Evolutionary conservation across 495 filamentous ascomycete species (phyloP).

Genomic region (Neurospora intermedia): DNA sequence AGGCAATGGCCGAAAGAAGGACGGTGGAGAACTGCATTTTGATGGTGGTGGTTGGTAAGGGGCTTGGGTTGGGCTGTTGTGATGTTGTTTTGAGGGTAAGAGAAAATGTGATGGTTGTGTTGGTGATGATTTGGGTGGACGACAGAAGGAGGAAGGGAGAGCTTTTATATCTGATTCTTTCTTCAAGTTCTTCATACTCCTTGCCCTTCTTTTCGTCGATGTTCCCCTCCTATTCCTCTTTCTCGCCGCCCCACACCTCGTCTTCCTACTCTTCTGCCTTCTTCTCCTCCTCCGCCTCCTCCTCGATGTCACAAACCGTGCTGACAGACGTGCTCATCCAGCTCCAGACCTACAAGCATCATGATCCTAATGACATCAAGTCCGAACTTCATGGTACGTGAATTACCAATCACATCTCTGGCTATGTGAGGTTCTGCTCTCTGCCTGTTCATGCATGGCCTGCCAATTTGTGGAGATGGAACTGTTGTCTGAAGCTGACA

Average conservation of each 20-base stretch:
- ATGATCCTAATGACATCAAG: neutral
- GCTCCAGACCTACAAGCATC: neutral
- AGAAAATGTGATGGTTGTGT: neutral
- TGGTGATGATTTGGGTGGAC: neutral
- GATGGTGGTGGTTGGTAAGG: neutral
- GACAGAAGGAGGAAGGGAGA: neutral
- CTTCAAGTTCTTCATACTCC: too few relatives aligned
- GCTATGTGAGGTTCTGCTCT: neutral
- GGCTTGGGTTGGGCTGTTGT: neutral
- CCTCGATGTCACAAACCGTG: neutral
- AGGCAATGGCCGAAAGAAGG: neutral
- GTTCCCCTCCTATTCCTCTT: neutral
- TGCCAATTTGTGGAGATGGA: neutral
- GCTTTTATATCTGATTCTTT: neutral
- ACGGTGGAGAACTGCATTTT: neutral
- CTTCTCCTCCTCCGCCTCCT: neutral
- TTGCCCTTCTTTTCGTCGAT: neutral
- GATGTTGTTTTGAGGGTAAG: neutral
- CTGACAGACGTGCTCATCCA: neutral
- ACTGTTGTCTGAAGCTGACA: neutral
- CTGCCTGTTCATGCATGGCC: neutral
- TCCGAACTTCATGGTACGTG: neutral
- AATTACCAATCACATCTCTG: neutral
- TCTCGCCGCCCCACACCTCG: neutral
- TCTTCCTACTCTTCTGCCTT: neutral